phyloP scores from a whole-genome alignment of 116 monocot species.

The Phalaenopsis hybrid region DNA sequence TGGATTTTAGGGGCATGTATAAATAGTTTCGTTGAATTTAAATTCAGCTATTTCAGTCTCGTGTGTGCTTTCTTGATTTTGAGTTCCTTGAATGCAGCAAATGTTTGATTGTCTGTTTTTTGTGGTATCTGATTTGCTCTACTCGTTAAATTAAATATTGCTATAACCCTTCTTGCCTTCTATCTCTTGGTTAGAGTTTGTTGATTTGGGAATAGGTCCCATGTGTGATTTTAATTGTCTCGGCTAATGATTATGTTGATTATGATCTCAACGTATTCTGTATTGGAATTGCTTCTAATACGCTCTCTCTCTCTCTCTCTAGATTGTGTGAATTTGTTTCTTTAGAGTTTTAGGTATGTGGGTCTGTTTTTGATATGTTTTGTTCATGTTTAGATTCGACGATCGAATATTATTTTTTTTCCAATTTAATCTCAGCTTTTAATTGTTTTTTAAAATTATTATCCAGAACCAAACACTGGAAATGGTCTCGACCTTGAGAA shows the following conservation, averaged over 20 bases:
- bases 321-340: slow-evolving; percentile 7
- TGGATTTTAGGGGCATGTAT: no score
- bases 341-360: not conserved
- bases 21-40: no score
- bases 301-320: not conserved
- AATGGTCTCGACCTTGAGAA: slow-evolving; percentile 90
- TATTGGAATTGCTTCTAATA: not conserved
- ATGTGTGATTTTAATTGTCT: not conserved
- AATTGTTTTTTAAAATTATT: not conserved
- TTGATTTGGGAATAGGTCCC: no score
- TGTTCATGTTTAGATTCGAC: not conserved
- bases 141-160: no score
- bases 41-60: no score
- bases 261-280: not conserved
- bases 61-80: no score
- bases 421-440: not conserved
- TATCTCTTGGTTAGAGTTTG: no score
- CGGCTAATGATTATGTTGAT: not conserved
- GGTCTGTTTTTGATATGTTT: not conserved
- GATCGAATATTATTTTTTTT: not conserved
- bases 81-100: no score
- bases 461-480: slow-evolving; percentile 65
- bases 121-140: no score
- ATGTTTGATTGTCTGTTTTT: no score
- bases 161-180: no score